phyloP scores from a whole-genome alignment of 495 filamentous ascomycete species.

The Tuber umbilicatum region DNA sequence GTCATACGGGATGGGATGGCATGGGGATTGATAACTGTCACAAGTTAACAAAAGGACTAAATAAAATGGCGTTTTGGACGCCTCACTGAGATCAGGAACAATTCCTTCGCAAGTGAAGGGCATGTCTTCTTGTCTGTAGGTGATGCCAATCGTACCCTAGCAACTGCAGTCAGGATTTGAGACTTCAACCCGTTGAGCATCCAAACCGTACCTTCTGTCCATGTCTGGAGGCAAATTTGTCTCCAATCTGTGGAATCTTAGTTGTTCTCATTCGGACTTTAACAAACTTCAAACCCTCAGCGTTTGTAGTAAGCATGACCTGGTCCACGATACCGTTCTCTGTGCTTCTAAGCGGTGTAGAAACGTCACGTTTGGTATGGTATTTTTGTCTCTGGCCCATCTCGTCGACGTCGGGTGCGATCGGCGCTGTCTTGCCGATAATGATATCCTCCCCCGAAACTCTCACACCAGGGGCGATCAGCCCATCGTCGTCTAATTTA shows the following conservation, averaged over 20 bases:
- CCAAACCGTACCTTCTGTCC: constrained; percentile 64
- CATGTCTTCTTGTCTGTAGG: constrained; percentile 96
- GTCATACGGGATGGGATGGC: constrained; percentile 99
- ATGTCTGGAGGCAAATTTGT: constrained; percentile 98
- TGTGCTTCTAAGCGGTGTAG: constrained; percentile 86
- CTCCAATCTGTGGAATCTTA: constrained; percentile 95
- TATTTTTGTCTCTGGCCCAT: constrained; percentile 81
- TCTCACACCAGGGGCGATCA: constrained; percentile 84
- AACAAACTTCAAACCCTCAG: constrained; percentile 82
- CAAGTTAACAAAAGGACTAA: neutral
- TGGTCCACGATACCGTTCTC: constrained; percentile 95
- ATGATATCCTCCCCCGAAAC: constrained; percentile 98
- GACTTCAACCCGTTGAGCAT: neutral
- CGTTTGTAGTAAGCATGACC: constrained; percentile 86
- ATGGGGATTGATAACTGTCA: constrained; percentile 83
- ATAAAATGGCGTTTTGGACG: neutral
- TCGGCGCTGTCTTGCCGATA: constrained; percentile 94
- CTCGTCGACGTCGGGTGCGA: constrained; percentile 85
- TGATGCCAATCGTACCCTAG: constrained; percentile 90
- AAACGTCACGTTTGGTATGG: constrained; percentile 90
- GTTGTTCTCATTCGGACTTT: constrained; percentile 96
- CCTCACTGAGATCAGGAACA: constrained; percentile 67
- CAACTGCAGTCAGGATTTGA: neutral
- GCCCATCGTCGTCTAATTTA: constrained; percentile 91
- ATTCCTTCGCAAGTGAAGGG: constrained; percentile 90